Conservation (phyloP, 148 eudicot species). For the Rhododendron simsii region DNA sequence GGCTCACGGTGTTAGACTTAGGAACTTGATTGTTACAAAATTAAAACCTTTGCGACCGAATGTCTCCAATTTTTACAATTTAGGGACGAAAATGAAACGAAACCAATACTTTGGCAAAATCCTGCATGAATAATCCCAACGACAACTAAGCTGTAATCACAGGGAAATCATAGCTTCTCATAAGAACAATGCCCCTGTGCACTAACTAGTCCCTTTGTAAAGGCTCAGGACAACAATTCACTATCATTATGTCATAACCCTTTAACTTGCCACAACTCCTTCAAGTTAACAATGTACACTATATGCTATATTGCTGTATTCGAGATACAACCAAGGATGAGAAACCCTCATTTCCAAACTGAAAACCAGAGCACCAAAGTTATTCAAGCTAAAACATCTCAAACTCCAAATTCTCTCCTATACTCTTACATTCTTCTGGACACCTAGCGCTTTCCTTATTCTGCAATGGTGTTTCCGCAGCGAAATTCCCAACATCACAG, state of each 20-base stretch:
- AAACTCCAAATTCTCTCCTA: constrained; percentile 38
- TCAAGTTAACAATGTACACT: constrained; percentile 7
- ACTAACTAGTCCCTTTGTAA: too few relatives aligned
- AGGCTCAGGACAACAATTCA: not conserved
- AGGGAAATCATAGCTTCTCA: not conserved
- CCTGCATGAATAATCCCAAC: not conserved
- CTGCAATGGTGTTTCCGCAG: constrained; percentile 11
- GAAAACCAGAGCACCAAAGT: not conserved
- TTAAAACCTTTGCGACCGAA: too few relatives aligned
- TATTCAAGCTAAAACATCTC: constrained; percentile 44
- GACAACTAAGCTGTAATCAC: not conserved
- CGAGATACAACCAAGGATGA: constrained; percentile 1
- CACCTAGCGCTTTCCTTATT: constrained; percentile 19
- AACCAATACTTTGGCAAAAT: not conserved
- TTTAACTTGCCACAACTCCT: constrained; percentile 1
- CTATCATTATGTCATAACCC: not conserved
- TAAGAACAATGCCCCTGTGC: not conserved
- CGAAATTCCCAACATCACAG: constrained; percentile 22
- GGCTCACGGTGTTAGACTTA: too few relatives aligned
- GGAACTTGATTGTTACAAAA: too few relatives aligned
- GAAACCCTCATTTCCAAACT: constrained; percentile 1
- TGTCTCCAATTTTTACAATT: too few relatives aligned
- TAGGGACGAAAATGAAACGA: too few relatives aligned
- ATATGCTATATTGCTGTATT: not conserved
- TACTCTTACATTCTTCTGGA: constrained; percentile 11